Conservation (phyloP, 2,329 filamentous ascomycete genomes). For the Phaeosphaeriaceae sp. region DNA sequence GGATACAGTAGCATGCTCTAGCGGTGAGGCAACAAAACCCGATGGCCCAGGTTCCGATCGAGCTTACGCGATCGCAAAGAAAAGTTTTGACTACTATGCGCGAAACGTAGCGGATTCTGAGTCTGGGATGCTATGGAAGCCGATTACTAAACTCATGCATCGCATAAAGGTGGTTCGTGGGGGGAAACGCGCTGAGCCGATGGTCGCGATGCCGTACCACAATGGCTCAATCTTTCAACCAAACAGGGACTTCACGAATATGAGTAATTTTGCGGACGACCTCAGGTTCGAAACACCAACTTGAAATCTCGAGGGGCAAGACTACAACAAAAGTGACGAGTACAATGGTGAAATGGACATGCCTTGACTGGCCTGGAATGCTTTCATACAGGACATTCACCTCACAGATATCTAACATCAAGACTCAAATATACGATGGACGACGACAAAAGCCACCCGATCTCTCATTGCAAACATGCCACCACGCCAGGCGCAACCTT, state of each 20-base stretch:
- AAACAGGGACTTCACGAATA: not conserved
- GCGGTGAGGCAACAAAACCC: slow-evolving; percentile 10
- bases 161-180: slow-evolving; percentile 6
- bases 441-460: too few species aligned
- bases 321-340: not conserved
- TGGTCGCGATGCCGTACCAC: not conserved
- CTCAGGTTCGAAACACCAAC: not conserved
- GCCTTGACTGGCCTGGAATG: slow-evolving; percentile 5
- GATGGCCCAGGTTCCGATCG: slow-evolving; percentile 1
- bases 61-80: slow-evolving; percentile 7
- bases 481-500: slow-evolving; percentile 4
- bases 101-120: slow-evolving; percentile 16
- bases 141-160: slow-evolving; percentile 20
- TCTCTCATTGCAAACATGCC: too few species aligned
- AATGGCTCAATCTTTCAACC: not conserved
- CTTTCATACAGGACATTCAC: slow-evolving; percentile 9
- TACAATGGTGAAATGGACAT: not conserved
- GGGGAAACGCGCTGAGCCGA: not conserved
- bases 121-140: slow-evolving; percentile 20
- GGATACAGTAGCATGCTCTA: slow-evolving; percentile 23
- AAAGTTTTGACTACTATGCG: slow-evolving; percentile 10
- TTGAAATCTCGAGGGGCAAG: not conserved
- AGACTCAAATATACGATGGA: not conserved
- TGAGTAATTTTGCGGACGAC: not conserved
- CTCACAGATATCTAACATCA: not conserved